These are phyloP conservation scores for Fonsecaea monophora DNA, from an alignment of 2,329 filamentous ascomycete species.

Conservation along the genomic window DNA sequence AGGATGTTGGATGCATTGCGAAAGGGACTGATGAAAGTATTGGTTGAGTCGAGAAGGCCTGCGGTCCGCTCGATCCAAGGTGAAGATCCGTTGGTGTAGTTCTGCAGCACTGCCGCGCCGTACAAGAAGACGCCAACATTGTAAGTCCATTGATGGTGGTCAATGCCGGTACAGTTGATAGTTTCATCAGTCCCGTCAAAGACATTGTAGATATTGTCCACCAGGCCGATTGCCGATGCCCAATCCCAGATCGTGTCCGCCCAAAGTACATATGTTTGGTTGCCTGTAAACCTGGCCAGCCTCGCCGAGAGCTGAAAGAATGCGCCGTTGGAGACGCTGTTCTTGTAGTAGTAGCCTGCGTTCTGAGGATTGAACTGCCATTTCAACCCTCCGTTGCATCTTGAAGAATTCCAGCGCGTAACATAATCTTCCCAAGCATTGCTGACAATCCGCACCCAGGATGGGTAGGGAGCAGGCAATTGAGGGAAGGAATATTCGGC, in stretches of 20 bases:
- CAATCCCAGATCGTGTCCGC: slow-evolving; percentile 70
- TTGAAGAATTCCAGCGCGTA: slow-evolving; percentile 70
- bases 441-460: slow-evolving; percentile 61
- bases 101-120: slow-evolving; percentile 46
- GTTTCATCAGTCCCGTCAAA: slow-evolving; percentile 66
- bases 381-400: slow-evolving; percentile 74
- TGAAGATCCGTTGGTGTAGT: slow-evolving; percentile 65
- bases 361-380: slow-evolving; percentile 85
- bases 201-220: slow-evolving; percentile 68
- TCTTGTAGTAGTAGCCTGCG: slow-evolving; percentile 79
- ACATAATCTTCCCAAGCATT: slow-evolving; percentile 77
- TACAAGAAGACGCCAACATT: slow-evolving; percentile 68
- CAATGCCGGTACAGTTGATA: slow-evolving; percentile 66
- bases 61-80: slow-evolving; percentile 62
- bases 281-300: slow-evolving; percentile 69
- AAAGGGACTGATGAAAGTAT: slow-evolving; percentile 57
- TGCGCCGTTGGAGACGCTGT: slow-evolving; percentile 73
- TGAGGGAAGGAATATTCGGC: slow-evolving; percentile 70
- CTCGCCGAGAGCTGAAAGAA: slow-evolving; percentile 82
- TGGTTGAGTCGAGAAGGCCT: slow-evolving; percentile 60
- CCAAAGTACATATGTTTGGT: slow-evolving; percentile 68
- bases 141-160: slow-evolving; percentile 71
- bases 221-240: slow-evolving; percentile 61
- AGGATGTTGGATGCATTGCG: slow-evolving; percentile 61
- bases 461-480: slow-evolving; percentile 51